phyloP scores from a whole-genome alignment of 2,329 filamentous ascomycete genomes.

The Tolypocladium ophioglossoides region DNA sequence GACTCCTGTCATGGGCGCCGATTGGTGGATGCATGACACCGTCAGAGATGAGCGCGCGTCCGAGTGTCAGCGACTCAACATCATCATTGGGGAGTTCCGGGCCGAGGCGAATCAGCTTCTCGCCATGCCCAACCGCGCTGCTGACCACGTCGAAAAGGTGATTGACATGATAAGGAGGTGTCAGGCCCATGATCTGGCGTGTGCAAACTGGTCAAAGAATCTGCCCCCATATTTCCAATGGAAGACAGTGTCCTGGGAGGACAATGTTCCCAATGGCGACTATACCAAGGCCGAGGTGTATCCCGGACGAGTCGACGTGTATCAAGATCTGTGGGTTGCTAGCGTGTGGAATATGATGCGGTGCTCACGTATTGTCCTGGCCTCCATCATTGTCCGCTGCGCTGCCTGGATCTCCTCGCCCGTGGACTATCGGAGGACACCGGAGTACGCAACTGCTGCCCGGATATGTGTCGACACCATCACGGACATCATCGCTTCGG shows the following conservation, averaged over 20 bases:
- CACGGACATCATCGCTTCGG: slow-evolving; percentile 47
- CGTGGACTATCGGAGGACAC: slow-evolving; percentile 51
- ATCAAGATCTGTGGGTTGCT: slow-evolving; percentile 48
- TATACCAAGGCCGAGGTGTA: slow-evolving; percentile 44
- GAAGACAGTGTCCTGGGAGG: slow-evolving; percentile 46
- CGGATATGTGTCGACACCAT: slow-evolving; percentile 41
- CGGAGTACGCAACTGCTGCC: slow-evolving; percentile 47
- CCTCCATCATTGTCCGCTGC: slow-evolving; percentile 45
- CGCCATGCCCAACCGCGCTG: slow-evolving; percentile 31
- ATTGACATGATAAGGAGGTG: slow-evolving; percentile 40
- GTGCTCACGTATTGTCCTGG: slow-evolving; percentile 42
- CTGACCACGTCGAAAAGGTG: slow-evolving; percentile 40
- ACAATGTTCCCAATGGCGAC: slow-evolving; percentile 39
- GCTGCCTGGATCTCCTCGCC: slow-evolving; percentile 50
- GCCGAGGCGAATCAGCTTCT: slow-evolving; percentile 41
- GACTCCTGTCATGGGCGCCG: slow-evolving; percentile 39
- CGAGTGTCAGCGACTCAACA: slow-evolving; percentile 39
- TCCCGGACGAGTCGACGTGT: slow-evolving; percentile 49
- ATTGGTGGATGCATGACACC: slow-evolving; percentile 50
- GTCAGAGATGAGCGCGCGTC: slow-evolving; percentile 37
- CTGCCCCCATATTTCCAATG: slow-evolving; percentile 40
- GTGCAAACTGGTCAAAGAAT: slow-evolving; percentile 37
- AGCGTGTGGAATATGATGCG: slow-evolving; percentile 46
- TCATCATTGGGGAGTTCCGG: slow-evolving; percentile 45
- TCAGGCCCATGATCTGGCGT: slow-evolving; percentile 41